Evolutionary conservation across 169 alveolate genomes (phyloP), one percentile per base, ranked within the genome.

Genomic region (Plasmodium vivax): DNA sequence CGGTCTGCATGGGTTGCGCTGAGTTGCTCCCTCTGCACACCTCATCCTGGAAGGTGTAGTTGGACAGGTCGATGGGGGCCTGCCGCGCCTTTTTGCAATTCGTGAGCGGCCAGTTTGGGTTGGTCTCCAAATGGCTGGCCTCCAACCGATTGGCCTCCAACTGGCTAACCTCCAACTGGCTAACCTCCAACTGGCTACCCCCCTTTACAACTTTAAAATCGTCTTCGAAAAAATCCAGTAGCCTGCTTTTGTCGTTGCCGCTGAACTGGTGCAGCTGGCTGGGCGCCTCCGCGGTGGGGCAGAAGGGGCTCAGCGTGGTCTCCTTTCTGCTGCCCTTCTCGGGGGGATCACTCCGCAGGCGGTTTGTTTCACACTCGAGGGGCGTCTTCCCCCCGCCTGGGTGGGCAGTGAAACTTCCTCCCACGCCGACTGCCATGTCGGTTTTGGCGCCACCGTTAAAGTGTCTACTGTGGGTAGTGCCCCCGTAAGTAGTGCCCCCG

Each of bases 171-270:
- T 5, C 8, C 45, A 5, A 1, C 45, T 38, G 9, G 45, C 6
- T 47, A 10, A 1, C 12, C 58, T 9, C 58, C 58, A 10, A 47
- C n/a, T 47, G 12, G 58, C 75, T 62, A 5, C 62, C 34, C 36
- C 75, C 72, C 38, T 85, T 75, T n/a, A 85, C 56, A 85, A 85
- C 75, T 51, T 51, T 75, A 75, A 85, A 75, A 30, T 85, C 93
- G 14, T 75, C 81, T 3, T 75, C 79, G 10, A 51, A 14, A 51
- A 75, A 85, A 12, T 43, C 58, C 41, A 38, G 75, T 27, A 85
- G 32, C 23, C 81, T 77, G 36, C 27, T 75, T 38, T 38, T 84
- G 34, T 72, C 80, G n/a, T 45, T 47, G 7, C 41, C 30, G 43
- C 71, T 36, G 32, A 5, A 23, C 4, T 9, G 56, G n/a, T 56